phyloP scores from a whole-genome alignment of 768 basidiomycete species.

The Mycena polygramma region DNA sequence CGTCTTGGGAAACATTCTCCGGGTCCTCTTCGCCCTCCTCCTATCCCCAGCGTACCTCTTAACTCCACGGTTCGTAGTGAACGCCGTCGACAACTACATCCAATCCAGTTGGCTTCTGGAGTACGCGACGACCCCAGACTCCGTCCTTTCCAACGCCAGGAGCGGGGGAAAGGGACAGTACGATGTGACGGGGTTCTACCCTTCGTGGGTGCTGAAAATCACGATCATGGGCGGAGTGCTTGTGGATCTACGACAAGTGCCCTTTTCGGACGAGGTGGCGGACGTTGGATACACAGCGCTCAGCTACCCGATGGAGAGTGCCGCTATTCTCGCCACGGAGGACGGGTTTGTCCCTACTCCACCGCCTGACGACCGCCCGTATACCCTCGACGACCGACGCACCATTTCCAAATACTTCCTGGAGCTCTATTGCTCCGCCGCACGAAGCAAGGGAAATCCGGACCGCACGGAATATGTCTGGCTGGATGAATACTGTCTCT shows the following conservation, averaged over 20 bases:
- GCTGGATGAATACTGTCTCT: conserved; percentile 28
- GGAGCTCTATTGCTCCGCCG: conserved; percentile 1
- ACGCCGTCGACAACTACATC: neutral
- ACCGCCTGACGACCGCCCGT: neutral
- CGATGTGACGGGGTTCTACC: neutral
- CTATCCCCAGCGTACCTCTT: neutral
- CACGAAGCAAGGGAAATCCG: neutral
- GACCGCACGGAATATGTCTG: conserved; percentile 17
- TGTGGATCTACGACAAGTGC: neutral
- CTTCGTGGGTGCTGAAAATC: neutral
- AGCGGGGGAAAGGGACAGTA: neutral
- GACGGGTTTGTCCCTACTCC: neutral
- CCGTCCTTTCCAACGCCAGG: neutral
- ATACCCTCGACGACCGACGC: conserved; percentile 2
- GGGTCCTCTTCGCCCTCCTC: neutral
- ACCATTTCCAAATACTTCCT: neutral
- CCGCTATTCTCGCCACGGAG: neutral
- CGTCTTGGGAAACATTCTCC: conserved; percentile 4
- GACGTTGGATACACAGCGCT: conserved; percentile 3
- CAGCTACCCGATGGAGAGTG: conserved; percentile 5
- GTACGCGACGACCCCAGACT: neutral
- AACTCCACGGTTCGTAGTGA: neutral
- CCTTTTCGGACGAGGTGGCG: neutral
- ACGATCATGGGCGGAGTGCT: neutral
- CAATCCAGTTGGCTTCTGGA: conserved; percentile 1